Evolutionary conservation across 768 basidiomycete genomes (phyloP).

Genomic region (Rhodotorula paludigena): DNA sequence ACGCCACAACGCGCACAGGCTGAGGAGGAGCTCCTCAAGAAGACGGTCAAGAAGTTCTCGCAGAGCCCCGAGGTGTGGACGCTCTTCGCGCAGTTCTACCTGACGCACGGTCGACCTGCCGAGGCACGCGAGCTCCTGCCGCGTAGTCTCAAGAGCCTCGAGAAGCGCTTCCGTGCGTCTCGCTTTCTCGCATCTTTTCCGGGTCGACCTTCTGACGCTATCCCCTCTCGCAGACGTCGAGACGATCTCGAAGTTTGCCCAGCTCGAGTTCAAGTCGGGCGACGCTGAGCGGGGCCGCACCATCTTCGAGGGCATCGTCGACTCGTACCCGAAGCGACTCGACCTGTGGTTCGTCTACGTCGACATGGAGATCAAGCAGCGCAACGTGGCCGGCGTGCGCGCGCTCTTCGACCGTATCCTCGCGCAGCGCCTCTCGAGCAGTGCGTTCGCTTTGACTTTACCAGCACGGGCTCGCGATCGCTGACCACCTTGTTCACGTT

Average conservation of each 20-base stretch:
- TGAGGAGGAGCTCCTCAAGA: slow-evolving; percentile 86
- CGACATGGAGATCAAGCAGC: slow-evolving; percentile 83
- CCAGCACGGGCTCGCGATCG: background rate
- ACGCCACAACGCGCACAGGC: slow-evolving; percentile 54
- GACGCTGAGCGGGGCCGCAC: slow-evolving; percentile 93
- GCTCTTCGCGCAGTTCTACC: slow-evolving; percentile 73
- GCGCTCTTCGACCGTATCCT: slow-evolving; percentile 82
- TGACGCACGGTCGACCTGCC: slow-evolving; percentile 67
- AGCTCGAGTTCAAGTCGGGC: slow-evolving; percentile 88
- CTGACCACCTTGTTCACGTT: slow-evolving; percentile 31
- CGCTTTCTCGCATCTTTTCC: no score
- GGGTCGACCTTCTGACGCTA: background rate
- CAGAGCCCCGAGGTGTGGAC: slow-evolving; percentile 93
- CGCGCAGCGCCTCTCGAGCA: slow-evolving; percentile 80
- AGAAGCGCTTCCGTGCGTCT: slow-evolving; percentile 83
- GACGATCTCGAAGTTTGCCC: slow-evolving; percentile 89
- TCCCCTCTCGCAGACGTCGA: slow-evolving; percentile 68
- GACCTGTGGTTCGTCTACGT: slow-evolving; percentile 95
- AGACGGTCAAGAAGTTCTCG: slow-evolving; percentile 88
- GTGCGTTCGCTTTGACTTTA: slow-evolving; percentile 53
- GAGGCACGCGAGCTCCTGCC: slow-evolving; percentile 79
- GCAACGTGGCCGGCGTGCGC: slow-evolving; percentile 73
- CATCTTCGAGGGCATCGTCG: slow-evolving; percentile 90
- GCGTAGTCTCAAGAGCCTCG: slow-evolving; percentile 79
- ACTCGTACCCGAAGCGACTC: slow-evolving; percentile 90